Evolutionary conservation across 2,329 filamentous ascomycete species (phyloP), one percentile per base, ranked within the genome.

Genomic region (Alternaria sp.): DNA sequence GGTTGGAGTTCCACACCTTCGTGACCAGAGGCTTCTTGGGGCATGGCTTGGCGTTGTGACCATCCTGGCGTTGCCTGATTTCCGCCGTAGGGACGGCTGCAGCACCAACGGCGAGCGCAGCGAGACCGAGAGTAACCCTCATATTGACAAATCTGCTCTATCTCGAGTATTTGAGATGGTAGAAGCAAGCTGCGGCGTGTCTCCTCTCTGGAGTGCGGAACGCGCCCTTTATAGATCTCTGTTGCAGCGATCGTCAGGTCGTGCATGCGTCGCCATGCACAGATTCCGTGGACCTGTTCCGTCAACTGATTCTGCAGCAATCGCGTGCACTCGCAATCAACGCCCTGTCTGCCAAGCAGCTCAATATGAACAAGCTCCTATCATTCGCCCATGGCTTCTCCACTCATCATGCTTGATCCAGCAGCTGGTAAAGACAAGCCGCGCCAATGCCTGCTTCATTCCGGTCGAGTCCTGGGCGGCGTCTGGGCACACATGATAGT

Each of bases 71-170:
- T 5, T 37, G 28, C 30, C 28, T 53, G 9, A 53, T 30, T 23
- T 53, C 49, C 6, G 37, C 37, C 37, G 51, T 61, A 58, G 68
- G 49, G 18, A 46, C 60, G 23, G 70, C 70, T 51, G 69, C 68
- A 45, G 68, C 68, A 47, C 60, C 60, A 41, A 65, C 65, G 51
- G 67, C 67, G 55, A 76, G 67, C 53, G 68, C 71, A 58, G 64
- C 68, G 51, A 76, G 49, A 53, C 49, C 66, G 65, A 73, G 54
- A 57, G 68, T 61, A 49, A 64, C 54, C 69, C 68, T 73, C 71
- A 75, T 75, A 8, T 54, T 71, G 43, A 58, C 28, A 28, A 26
- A 55, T 41, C 37, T 44, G 53, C 6, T 55, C 33, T 43, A 57
- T 37, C 49, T 18, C 28, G 21, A 50, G 20, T 14, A 18, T 10